These are phyloP conservation scores for Abrus pulchellus DNA, from an alignment of 306 rosid genomes.

Conservation along the genomic window DNA sequence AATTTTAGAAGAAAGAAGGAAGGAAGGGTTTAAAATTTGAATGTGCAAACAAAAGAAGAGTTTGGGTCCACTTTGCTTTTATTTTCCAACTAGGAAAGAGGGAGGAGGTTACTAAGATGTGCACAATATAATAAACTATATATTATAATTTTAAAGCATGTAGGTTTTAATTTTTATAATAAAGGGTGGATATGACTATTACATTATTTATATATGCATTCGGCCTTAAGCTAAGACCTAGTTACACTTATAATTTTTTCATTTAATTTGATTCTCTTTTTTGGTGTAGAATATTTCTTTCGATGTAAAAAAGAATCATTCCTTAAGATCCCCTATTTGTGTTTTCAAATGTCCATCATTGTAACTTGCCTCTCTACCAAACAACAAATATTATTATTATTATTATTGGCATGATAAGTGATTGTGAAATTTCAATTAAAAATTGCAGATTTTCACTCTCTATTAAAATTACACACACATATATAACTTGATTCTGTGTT, in stretches of 20 bases:
- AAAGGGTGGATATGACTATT: not conserved
- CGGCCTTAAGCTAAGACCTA: not conserved
- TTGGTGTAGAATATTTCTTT: not conserved
- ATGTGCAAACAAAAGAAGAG: slow-evolving; percentile 26
- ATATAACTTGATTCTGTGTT: too few species aligned
- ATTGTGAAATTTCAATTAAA: not conserved
- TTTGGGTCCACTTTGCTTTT: slow-evolving; percentile 43
- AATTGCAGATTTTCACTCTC: not conserved
- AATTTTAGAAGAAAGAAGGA: too few species aligned
- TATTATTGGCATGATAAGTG: not conserved
- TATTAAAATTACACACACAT: not conserved
- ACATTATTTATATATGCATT: not conserved
- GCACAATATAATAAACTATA: not conserved
- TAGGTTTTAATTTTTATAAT: too few species aligned
- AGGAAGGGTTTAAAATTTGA: not conserved
- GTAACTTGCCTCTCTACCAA: not conserved
- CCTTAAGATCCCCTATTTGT: not conserved
- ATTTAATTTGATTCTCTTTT: not conserved
- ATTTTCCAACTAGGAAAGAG: slow-evolving; percentile 34
- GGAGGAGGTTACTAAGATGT: slow-evolving; percentile 33
- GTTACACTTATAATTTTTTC: not conserved
- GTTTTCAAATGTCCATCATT: not conserved
- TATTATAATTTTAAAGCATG: too few species aligned
- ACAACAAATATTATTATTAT: not conserved
- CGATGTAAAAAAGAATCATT: not conserved